phyloP scores from a whole-genome alignment of 345 rosid genomes.

The Aethionema arabicum region DNA sequence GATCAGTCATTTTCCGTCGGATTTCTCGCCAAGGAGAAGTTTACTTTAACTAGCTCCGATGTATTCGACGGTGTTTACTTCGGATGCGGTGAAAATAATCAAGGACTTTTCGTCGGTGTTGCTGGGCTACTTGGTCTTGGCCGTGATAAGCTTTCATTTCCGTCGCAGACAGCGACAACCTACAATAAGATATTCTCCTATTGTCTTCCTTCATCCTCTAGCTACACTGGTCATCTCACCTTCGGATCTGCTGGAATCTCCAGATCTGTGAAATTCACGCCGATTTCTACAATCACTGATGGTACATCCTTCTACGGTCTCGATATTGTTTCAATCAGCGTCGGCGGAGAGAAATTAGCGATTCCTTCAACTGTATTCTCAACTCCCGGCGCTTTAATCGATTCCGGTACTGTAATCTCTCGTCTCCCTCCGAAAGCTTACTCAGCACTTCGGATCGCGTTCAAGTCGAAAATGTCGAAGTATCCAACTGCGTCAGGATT shows the following conservation, averaged over 20 bases:
- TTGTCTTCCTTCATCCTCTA: constrained; percentile 71
- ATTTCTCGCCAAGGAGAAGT: constrained; percentile 56
- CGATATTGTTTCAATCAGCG: constrained; percentile 52
- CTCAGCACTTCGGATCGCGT: constrained; percentile 46
- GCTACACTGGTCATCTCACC: constrained; percentile 68
- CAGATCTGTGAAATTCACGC: constrained; percentile 53
- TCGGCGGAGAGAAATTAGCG: constrained; percentile 48
- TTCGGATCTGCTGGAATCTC: constrained; percentile 54
- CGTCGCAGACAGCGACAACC: constrained; percentile 57
- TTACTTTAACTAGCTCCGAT: constrained; percentile 55
- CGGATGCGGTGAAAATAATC: constrained; percentile 86
- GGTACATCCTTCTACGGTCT: constrained; percentile 64
- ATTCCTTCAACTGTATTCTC: constrained; percentile 53
- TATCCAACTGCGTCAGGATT: constrained; percentile 58
- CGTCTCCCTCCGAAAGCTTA: constrained; percentile 71
- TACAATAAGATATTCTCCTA: constrained; percentile 78
- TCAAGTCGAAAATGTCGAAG: constrained; percentile 49
- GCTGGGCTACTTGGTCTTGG: constrained; percentile 89
- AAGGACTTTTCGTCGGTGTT: constrained; percentile 64
- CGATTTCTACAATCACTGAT: constrained; percentile 41
- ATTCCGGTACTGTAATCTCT: constrained; percentile 87
- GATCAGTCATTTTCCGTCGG: constrained; percentile 73
- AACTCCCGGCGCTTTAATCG: constrained; percentile 58
- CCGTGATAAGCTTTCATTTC: constrained; percentile 60
- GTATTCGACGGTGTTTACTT: constrained; percentile 46